A percentile compares a stretch with the other conserved stretches of the same genome.
These are phyloP conservation scores for Boletus semigastroideus DNA, from an alignment of 1,284 basidiomycete species.

Conservation along the genomic window DNA sequence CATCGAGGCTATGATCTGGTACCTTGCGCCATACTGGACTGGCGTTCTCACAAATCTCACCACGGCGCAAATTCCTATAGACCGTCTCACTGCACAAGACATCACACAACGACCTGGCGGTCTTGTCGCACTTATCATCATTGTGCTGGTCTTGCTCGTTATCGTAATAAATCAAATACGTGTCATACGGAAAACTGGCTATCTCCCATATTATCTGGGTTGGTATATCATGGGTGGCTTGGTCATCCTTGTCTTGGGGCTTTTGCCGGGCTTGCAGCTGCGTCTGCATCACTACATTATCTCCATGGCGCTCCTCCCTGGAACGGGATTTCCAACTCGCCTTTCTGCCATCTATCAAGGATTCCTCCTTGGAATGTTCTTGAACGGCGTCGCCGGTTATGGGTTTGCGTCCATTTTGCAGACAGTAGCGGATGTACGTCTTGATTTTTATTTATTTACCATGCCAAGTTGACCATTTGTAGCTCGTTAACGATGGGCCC, in stretches of 20 bases:
- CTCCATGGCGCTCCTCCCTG: slow-evolving; percentile 73
- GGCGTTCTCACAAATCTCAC: slow-evolving; percentile 69
- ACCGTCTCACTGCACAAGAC: slow-evolving; percentile 71
- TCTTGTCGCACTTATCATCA: slow-evolving; percentile 68
- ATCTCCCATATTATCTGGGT: slow-evolving; percentile 70
- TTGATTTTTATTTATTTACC: slow-evolving; percentile 4
- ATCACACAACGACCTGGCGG: slow-evolving; percentile 68
- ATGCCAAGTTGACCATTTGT: slow-evolving; percentile 1
- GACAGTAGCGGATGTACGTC: slow-evolving; percentile 66
- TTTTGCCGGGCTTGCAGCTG: slow-evolving; percentile 67
- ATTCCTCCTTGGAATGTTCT: slow-evolving; percentile 79
- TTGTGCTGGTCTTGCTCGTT: slow-evolving; percentile 61
- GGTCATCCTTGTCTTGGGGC: slow-evolving; percentile 62
- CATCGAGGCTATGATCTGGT: slow-evolving; percentile 73
- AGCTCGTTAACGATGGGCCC: slow-evolving; percentile 72
- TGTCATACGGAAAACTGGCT: slow-evolving; percentile 83
- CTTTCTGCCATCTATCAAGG: slow-evolving; percentile 78
- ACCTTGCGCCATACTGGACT: slow-evolving; percentile 80
- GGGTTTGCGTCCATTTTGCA: slow-evolving; percentile 81
- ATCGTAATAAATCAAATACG: slow-evolving; percentile 74
- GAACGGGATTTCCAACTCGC: slow-evolving; percentile 80
- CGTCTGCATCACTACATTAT: slow-evolving; percentile 78
- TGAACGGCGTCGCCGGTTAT: slow-evolving; percentile 76
- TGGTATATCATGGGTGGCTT: slow-evolving; percentile 74
- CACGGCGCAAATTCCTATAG: slow-evolving; percentile 69